These are phyloP conservation scores for Amphicarpaea edgeworthii DNA, from an alignment of 306 rosid genomes.

Conservation along the genomic window DNA sequence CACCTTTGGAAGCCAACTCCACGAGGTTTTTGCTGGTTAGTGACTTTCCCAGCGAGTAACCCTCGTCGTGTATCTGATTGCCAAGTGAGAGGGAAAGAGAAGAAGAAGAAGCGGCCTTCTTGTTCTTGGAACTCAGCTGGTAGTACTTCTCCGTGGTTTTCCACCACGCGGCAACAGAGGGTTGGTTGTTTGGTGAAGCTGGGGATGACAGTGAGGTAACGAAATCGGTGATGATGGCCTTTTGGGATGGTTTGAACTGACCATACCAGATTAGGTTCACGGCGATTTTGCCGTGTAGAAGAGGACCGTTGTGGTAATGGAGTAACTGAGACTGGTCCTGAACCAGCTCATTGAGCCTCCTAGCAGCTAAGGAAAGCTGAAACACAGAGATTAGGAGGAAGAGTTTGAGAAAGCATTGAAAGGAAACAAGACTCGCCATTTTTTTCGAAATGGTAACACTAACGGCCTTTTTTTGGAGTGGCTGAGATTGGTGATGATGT, in stretches of 20 bases:
- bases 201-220: constrained; percentile 62
- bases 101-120: no score
- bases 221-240: constrained; percentile 77
- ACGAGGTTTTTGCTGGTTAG: constrained; percentile 64
- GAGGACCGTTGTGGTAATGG: constrained; percentile 86
- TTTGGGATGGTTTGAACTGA: constrained; percentile 74
- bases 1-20: constrained; percentile 68
- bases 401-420: constrained; percentile 26
- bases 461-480: background rate
- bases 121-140: constrained; percentile 50
- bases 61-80: constrained; percentile 61
- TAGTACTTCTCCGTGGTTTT: constrained; percentile 81
- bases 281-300: constrained; percentile 79
- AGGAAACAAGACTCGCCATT: constrained; percentile 42
- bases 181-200: constrained; percentile 32
- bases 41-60: constrained; percentile 68
- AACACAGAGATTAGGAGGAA: constrained; percentile 42
- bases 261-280: constrained; percentile 89
- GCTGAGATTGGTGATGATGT: constrained; percentile 10
- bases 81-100: constrained; percentile 58
- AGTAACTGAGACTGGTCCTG: constrained; percentile 67
- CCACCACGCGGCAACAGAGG: constrained; percentile 89
- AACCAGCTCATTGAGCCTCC: constrained; percentile 59
- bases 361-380: constrained; percentile 58
- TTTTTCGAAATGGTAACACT: background rate